phyloP scores from a whole-genome alignment of 2,329 filamentous ascomycete genomes.

The Verticillium nubilum region DNA sequence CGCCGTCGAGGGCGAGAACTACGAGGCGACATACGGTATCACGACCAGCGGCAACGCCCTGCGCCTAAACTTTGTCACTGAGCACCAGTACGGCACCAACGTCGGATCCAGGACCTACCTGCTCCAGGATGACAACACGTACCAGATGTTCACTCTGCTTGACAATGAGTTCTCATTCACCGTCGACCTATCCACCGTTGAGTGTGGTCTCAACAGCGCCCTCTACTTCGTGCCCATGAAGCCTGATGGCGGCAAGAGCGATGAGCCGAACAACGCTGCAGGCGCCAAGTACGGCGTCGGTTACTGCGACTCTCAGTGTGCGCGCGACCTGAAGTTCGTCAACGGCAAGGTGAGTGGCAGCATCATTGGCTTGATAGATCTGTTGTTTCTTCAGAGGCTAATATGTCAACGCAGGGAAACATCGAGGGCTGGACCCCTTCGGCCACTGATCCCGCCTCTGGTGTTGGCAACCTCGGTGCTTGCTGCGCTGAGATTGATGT shows the following conservation, averaged over 20 bases:
- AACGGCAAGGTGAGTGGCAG: slow-evolving; percentile 34
- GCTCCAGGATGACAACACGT: slow-evolving; percentile 47
- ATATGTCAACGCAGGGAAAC: slow-evolving; percentile 28
- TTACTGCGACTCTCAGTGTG: slow-evolving; percentile 47
- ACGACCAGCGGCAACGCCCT: slow-evolving; percentile 40
- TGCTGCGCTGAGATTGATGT: slow-evolving; percentile 57
- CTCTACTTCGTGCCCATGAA: slow-evolving; percentile 57
- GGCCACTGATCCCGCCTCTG: slow-evolving; percentile 43
- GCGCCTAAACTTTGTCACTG: slow-evolving; percentile 46
- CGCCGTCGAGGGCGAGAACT: slow-evolving; percentile 40
- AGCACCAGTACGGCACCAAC: slow-evolving; percentile 35
- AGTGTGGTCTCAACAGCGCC: slow-evolving; percentile 61
- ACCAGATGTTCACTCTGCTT: slow-evolving; percentile 55
- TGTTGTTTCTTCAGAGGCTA: background rate
- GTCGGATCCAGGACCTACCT: slow-evolving; percentile 52
- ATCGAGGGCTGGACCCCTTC: slow-evolving; percentile 43
- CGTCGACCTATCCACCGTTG: slow-evolving; percentile 58
- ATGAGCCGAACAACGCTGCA: slow-evolving; percentile 39
- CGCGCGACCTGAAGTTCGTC: slow-evolving; percentile 46
- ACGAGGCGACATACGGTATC: slow-evolving; percentile 40
- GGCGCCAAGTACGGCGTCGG: slow-evolving; percentile 53
- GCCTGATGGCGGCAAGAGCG: slow-evolving; percentile 43
- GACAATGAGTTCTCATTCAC: slow-evolving; percentile 62
- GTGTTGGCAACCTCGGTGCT: slow-evolving; percentile 42
- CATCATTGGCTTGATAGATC: background rate